Percentiles rank a stretch among this genome's conserved stretches.
Evolutionary conservation across 768 basidiomycete genomes (phyloP).

Genomic region (Phallus indusiatus): DNA sequence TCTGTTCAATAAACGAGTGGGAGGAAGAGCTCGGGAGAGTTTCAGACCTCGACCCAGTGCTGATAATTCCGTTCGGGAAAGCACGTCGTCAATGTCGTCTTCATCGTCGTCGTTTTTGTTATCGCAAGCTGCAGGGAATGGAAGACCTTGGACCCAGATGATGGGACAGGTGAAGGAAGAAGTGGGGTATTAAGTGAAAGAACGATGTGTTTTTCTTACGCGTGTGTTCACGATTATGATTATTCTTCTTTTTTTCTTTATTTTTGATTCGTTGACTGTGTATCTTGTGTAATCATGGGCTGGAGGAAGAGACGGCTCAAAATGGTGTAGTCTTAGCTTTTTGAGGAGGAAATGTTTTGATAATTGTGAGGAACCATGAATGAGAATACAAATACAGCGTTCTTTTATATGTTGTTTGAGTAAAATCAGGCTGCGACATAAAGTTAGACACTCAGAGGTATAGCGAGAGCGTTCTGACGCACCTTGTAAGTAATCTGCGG

Average conservation of each 20-base stretch:
- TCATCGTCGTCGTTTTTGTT: too few relatives aligned
- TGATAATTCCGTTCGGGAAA: conserved; percentile 28
- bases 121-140: neutral
- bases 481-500: conserved; percentile 26
- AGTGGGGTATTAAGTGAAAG: conserved; percentile 17
- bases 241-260: neutral
- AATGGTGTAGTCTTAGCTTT: too few relatives aligned
- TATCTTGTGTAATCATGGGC: too few relatives aligned
- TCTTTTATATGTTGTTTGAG: neutral
- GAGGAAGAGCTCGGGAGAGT: conserved; percentile 58
- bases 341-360: too few relatives aligned
- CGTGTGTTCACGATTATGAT: neutral
- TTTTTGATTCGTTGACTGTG: too few relatives aligned
- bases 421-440: neutral
- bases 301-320: too few relatives aligned
- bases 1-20: conserved; percentile 16
- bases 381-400: too few relatives aligned
- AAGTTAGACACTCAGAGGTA: neutral
- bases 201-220: neutral
- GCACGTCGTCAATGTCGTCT: neutral
- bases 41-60: conserved; percentile 75
- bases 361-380: too few relatives aligned
- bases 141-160: neutral
- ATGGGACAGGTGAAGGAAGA: conserved; percentile 35
- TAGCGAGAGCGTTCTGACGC: neutral